A percentile compares a stretch with the other conserved stretches of the same genome.
phyloP scores from a whole-genome alignment of 148 eudicot species.

The Rheum nobile region DNA sequence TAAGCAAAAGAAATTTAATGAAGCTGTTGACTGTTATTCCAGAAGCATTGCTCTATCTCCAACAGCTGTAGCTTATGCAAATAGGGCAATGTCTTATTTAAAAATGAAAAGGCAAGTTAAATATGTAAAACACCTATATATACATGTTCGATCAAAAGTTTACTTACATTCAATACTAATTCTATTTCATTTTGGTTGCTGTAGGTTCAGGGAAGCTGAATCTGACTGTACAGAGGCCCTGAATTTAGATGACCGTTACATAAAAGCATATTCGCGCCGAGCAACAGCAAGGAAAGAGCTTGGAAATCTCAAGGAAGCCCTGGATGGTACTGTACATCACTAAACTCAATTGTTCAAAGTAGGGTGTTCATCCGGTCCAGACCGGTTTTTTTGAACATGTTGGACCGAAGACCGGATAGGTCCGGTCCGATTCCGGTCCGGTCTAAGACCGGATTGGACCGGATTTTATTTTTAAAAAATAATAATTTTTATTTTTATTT shows the following conservation, averaged over 20 bases:
- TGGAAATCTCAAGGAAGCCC: slow-evolving; percentile 67
- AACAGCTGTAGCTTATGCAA: slow-evolving; percentile 89
- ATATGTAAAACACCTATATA: neutral
- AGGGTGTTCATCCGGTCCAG: too few relatives aligned
- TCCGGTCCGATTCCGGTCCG: too few relatives aligned
- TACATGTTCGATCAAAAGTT: neutral
- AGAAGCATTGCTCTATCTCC: slow-evolving; percentile 91
- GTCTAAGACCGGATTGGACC: too few relatives aligned
- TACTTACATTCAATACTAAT: neutral
- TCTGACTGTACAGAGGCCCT: slow-evolving; percentile 91
- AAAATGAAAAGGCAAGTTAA: slow-evolving; percentile 59
- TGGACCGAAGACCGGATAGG: too few relatives aligned
- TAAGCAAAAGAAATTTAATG: slow-evolving; percentile 84
- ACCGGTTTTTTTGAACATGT: too few relatives aligned
- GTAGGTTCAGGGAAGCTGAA: slow-evolving; percentile 85
- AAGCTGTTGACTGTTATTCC: slow-evolving; percentile 91
- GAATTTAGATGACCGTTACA: slow-evolving; percentile 84
- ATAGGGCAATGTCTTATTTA: slow-evolving; percentile 96
- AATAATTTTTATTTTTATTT: too few relatives aligned
- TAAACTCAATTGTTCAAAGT: neutral
- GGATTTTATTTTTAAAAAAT: too few relatives aligned
- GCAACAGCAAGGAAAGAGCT: slow-evolving; percentile 90
- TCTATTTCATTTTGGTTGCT: neutral
- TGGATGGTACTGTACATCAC: slow-evolving; percentile 41
- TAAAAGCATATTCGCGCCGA: slow-evolving; percentile 95